These are phyloP conservation scores for Termitomyces sp. DNA, from an alignment of 768 basidiomycete species.

Conservation along the genomic window DNA sequence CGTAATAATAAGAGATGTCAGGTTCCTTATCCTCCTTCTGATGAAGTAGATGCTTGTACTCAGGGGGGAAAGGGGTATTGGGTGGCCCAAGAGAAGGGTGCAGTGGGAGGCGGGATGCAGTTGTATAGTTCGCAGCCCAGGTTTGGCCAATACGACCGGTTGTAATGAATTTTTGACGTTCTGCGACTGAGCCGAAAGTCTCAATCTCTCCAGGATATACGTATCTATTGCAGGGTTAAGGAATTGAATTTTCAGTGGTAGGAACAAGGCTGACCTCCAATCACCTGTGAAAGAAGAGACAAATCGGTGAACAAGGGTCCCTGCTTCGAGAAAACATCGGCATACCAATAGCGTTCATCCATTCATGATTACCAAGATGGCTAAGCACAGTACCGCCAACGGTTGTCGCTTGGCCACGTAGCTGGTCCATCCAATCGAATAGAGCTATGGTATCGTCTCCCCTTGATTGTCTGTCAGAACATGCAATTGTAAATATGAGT, in stretches of 20 bases:
- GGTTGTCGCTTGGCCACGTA: conserved; percentile 67
- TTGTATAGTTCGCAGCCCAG: conserved; percentile 85
- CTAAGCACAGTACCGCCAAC: conserved; percentile 70
- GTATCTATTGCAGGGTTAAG: conserved; percentile 51
- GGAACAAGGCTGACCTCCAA: conserved; percentile 56
- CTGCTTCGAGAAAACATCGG: conserved; percentile 4
- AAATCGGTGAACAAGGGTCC: not conserved
- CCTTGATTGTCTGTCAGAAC: conserved; percentile 29
- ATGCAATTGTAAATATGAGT: not conserved
- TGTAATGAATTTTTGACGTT: conserved; percentile 69
- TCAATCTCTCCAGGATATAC: conserved; percentile 77
- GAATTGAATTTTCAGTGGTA: not conserved
- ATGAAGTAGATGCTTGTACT: conserved; percentile 12
- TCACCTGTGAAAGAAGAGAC: conserved; percentile 47
- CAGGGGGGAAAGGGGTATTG: conserved; percentile 54
- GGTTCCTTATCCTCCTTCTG: not conserved
- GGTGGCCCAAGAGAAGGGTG: conserved; percentile 64
- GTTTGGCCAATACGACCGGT: conserved; percentile 73
- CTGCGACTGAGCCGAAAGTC: conserved; percentile 69
- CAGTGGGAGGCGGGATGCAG: conserved; percentile 74
- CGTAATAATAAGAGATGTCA: conserved; percentile 14
- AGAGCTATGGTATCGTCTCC: conserved; percentile 88
- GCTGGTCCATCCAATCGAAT: conserved; percentile 77
- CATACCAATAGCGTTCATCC: conserved; percentile 85
- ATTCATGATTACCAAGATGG: conserved; percentile 92